Evolutionary conservation across 352 stramenopile species (phyloP), one percentile per base, ranked within the genome.

Genomic region (Globisporangium nagaii): DNA sequence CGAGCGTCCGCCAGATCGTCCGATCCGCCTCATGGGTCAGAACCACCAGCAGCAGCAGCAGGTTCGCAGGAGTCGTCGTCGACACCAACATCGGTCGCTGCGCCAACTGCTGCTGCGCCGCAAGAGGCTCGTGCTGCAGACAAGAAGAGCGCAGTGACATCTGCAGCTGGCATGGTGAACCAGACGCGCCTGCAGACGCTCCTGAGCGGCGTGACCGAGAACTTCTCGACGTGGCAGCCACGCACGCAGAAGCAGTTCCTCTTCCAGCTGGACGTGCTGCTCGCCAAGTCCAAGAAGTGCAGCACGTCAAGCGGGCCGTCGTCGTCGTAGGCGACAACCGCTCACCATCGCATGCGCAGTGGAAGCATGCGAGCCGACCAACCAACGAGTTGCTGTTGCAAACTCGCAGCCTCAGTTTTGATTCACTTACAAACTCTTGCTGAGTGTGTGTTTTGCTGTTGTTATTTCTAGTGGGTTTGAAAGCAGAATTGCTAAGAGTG

Each of bases 211-310:
- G 48, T 40, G 12, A 25, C 6, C 24, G 24, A 42, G n/a, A 22
- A 20, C 24, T 58, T 63, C 51, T 9, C 32, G 0, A 25, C 32
- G 19, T 63, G 50, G 48, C 34, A 46, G 19, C 25, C 48, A 30
- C 40, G 48, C 6, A 54, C 56, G 25, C 56, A 63, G 48, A 45
- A 41, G 58, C 58, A 60, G 35, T 61, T 60, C 22, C 40, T 60
- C 4, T 55, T 39, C 2, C 51, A 64, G 43, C 39, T 64, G 25
- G 57, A 64, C 15, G 19, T 39, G 50, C 42, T 64, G 13, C 40
- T 64, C 1, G 25, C 22, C 8, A 49, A 59, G 35, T 47, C 34
- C 50, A 47, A 39, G 28, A 46, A 64, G 37, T 17, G 25, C 17
- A 54, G 13, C 17, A 19, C 12, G 8, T 27, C n/a, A n/a, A n/a